Conservation (phyloP, 1,284 basidiomycete species). For the Tilletia walkeri region DNA sequence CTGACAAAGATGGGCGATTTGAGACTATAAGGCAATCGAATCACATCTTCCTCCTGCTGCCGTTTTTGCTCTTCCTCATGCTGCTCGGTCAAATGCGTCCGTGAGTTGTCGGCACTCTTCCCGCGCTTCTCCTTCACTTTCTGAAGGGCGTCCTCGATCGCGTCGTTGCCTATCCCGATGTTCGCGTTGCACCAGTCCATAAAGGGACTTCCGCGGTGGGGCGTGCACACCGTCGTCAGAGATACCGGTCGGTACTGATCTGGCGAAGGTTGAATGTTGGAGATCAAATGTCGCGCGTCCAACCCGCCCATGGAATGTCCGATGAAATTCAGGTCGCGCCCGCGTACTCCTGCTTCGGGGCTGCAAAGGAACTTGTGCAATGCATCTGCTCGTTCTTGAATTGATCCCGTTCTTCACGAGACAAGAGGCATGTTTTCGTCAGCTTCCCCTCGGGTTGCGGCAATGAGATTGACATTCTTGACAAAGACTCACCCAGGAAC, state of each 20-base stretch:
- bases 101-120: background rate
- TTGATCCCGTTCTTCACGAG: constrained; percentile 77
- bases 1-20: constrained; percentile 48
- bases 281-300: constrained; percentile 72
- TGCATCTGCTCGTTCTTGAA: constrained; percentile 75
- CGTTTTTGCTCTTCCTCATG: constrained; percentile 16
- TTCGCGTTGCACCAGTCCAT: constrained; percentile 88
- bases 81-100: background rate
- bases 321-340: constrained; percentile 80
- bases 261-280: constrained; percentile 69
- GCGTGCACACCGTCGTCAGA: constrained; percentile 85
- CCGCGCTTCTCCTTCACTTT: constrained; percentile 27
- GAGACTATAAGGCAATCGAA: constrained; percentile 38
- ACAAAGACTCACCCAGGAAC: constrained; percentile 75
- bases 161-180: constrained; percentile 51
- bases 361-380: constrained; percentile 72
- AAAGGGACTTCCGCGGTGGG: constrained; percentile 92
- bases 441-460: too few species aligned
- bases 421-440: too few species aligned
- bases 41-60: too few species aligned
- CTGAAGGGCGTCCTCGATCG: constrained; percentile 44
- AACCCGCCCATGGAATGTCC: constrained; percentile 83
- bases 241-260: constrained; percentile 80
- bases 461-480: background rate
- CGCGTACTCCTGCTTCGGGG: constrained; percentile 63